Base-by-base conservation (phyloP, 306 rosid species). In the Corylus heterophylla region DNA sequence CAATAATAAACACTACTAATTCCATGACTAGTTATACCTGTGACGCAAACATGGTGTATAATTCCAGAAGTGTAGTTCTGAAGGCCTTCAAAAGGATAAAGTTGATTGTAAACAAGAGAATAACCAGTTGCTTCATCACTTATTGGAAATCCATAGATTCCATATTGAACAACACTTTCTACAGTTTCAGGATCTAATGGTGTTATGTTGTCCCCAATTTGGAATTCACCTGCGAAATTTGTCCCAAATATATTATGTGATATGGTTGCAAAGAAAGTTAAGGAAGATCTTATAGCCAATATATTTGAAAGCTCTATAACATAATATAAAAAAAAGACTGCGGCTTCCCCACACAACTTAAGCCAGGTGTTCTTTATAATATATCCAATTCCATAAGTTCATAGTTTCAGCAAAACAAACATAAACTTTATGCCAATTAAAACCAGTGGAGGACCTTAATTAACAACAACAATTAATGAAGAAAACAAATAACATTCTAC, bases 11-110 rank as follows among this genome's bases (percentile, higher is more conserved):
- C 2, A 35, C 7, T 31, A 64, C 9, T 66, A 13, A 52, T 18
- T 17, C 8, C 51, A 8, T 49, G 12, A 67, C 27, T 67, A 67
- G 22, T 29, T 72, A 56, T 87, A 92, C 97, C 97, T 35, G 78
- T 85, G 75, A 94, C 92, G 76, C 89, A 92, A 88, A 91, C 97
- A 80, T 92, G 98, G 84, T 94, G 98, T 74, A 92, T 92, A 27
- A 94, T 94, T 76, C 98, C 98, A 44, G 97, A 92, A 80, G 98
- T 89, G 81, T 94, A 94, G 87, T 94, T 94, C 61, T 89, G 89
- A 72, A 94, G 97, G 81, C 94, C 97, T 84, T 94, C 84, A 87
- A 89, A 91, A 62, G 94, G 97, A 82, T 94, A 92, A 56, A 94
- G 90, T 76, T 92, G 97, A 85, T 83, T 89, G 76, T 94, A 94